Conservation (phyloP, 2,329 filamentous ascomycete species). For the Alternaria gansuensis region DNA sequence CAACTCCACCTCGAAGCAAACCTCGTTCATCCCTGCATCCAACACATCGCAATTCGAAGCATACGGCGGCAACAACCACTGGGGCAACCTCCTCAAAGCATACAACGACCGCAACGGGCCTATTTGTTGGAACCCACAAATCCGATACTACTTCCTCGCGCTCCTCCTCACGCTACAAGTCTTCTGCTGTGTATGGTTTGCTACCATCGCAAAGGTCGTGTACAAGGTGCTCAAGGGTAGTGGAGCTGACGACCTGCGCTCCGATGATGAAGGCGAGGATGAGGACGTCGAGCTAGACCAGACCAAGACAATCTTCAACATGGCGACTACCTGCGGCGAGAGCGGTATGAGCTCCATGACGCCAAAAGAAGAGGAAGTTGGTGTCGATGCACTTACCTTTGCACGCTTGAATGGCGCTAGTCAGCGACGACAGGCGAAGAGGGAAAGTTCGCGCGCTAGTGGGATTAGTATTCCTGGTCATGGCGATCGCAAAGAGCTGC, state of each 20-base stretch:
- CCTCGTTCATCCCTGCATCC: slow-evolving; percentile 61
- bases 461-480: slow-evolving; percentile 72
- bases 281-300: slow-evolving; percentile 59
- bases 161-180: slow-evolving; percentile 80
- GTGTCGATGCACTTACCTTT: slow-evolving; percentile 74
- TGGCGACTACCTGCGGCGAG: slow-evolving; percentile 43
- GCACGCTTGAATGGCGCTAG: slow-evolving; percentile 56
- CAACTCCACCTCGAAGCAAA: slow-evolving; percentile 56
- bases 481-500: slow-evolving; percentile 80
- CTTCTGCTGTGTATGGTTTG: slow-evolving; percentile 87
- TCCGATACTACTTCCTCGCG: slow-evolving; percentile 79
- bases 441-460: slow-evolving; percentile 60
- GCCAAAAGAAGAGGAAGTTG: slow-evolving; percentile 76
- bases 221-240: slow-evolving; percentile 79
- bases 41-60: slow-evolving; percentile 56
- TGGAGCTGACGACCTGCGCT: slow-evolving; percentile 83
- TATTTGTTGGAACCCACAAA: slow-evolving; percentile 79
- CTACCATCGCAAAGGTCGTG: slow-evolving; percentile 85
- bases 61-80: slow-evolving; percentile 54
- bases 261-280: slow-evolving; percentile 82
- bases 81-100: slow-evolving; percentile 74
- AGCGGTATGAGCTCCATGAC: slow-evolving; percentile 39
- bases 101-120: slow-evolving; percentile 75
- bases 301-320: slow-evolving; percentile 33
- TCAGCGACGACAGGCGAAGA: slow-evolving; percentile 61